Evolutionary conservation across 2,329 filamentous ascomycete genomes (phyloP), one percentile per base, ranked within the genome.

Genomic region (Beauveria sp.): DNA sequence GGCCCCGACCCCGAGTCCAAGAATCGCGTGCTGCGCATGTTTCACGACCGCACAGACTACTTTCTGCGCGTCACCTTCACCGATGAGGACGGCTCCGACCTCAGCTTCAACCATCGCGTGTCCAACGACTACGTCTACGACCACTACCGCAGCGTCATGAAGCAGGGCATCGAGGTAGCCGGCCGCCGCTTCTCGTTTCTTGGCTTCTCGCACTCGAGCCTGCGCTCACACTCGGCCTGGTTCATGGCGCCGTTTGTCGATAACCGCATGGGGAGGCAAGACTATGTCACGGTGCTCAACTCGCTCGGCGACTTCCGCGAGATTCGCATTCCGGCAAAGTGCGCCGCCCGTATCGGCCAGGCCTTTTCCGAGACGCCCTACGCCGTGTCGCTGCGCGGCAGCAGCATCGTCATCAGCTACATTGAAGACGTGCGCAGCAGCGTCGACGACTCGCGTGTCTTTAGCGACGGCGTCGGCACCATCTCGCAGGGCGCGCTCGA

Each of bases 381-480:
- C 47, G 83, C 88, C 0, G 75, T 93, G 0, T 71, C 78, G 0
- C 71, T 87, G 16, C 34, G 72, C 40, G 73, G 74, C 58, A 66
- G 70, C 16, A 63, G 64, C 0, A 78, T 81, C 58, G 66, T 24
- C 1, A 66, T 71, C 6, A 54, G 63, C 0, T 50, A 63, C 1
- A 78, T 86, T 0, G 65, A 69, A 0, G 86, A 90, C 62, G 75
- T 90, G 1, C 76, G 80, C 62, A 81, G 75, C 2, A 49, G 54
- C 0, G 49, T 46, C 18, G 74, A 77, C 38, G 73, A 81, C 12
- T 75, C 72, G 0, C 80, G 86, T 5, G 79, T 86, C 0, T 96
- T 95, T 70, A 92, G 88, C 63, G 91, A 95, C 68, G 91, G 91
- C 1, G 87, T 90, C 1, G 91, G 91, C 0, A 91, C 85, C 0